phyloP scores from a whole-genome alignment of 495 filamentous ascomycete genomes.

The Aspergillus heteromorphus region DNA sequence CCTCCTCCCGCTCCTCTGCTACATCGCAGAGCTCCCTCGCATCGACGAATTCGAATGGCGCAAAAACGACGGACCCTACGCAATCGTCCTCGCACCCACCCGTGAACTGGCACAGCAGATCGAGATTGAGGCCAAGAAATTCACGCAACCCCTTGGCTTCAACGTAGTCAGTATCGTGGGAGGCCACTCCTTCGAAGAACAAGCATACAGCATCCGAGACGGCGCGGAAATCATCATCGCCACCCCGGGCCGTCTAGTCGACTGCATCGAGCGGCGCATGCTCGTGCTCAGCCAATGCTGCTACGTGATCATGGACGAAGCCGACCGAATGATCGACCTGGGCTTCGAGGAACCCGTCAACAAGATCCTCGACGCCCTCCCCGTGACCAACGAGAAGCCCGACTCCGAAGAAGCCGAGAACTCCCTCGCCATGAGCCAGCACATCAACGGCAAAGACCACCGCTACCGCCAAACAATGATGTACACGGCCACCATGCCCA shows the following conservation, averaged over 20 bases:
- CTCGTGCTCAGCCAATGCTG: slow-evolving; percentile 92
- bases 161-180: slow-evolving; percentile 96
- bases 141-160: slow-evolving; percentile 86
- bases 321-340: slow-evolving; percentile 98
- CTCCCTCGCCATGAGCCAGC: slow-evolving; percentile 73
- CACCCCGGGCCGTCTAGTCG: slow-evolving; percentile 92
- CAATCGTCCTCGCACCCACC: slow-evolving; percentile 94
- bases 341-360: slow-evolving; percentile 98
- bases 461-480: slow-evolving; percentile 99
- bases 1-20: slow-evolving; percentile 87
- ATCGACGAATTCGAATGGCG: slow-evolving; percentile 70
- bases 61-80: slow-evolving; percentile 95
- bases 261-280: slow-evolving; percentile 91
- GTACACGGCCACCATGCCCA: slow-evolving; percentile 99
- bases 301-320: slow-evolving; percentile 98
- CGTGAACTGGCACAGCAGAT: slow-evolving; percentile 98
- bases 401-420: slow-evolving; percentile 94
- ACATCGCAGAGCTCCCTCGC: slow-evolving; percentile 86
- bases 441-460: slow-evolving; percentile 68
- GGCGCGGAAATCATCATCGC: slow-evolving; percentile 98
- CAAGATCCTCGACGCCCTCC: slow-evolving; percentile 96
- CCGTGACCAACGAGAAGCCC: slow-evolving; percentile 91
- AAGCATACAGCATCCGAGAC: slow-evolving; percentile 87
- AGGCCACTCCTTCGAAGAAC: slow-evolving; percentile 92
- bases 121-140: slow-evolving; percentile 89